Evolutionary conservation across 116 monocot species (phyloP), one percentile per base, ranked within the genome.

Genomic region (Phalaenopsis hybrid): DNA sequence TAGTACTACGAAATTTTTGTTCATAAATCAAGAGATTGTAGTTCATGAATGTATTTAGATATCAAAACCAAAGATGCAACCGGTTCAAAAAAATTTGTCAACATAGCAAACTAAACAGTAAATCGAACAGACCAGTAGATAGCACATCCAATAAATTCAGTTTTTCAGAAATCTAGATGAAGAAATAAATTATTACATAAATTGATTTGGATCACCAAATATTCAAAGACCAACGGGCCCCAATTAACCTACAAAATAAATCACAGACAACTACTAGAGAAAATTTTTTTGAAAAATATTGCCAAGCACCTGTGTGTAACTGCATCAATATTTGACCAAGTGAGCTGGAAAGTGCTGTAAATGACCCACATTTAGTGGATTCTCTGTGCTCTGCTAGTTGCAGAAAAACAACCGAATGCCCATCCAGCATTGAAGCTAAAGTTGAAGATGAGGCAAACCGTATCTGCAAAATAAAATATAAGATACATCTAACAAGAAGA

Each of bases 361-460:
- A 99, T 88, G 99, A 91, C 34, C 92, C 92, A 85, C 85, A 81
- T 84, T 86, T 99, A 44, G 57, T 74, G 74, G 87, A 86, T 61
- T 89, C 99, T 86, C 87, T 99, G 84, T 86, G 88, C 80, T 95
- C 99, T 68, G 99, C 95, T 81, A 99, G 88, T 92, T 99, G 99
- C 34, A 86, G 72, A 80, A 99, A 91, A 61, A 86, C 79, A 44
- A 86, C 78, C 77, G 94, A 88, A 84, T 91, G 87, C 21, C 87
- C 87, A 58, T 95, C 95, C 81, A 99, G 70, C 84, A 99, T 91
- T 75, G 87, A 37, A 83, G 86, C 82, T 81, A 99, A 86, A 83
- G 95, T 81, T 78, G 93, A 91, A 82, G 89, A 88, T 72, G 99
- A 84, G 77, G 95, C 87, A 73, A 90, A 86, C 45, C 95, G 85